Percentiles rank a stretch among this genome's conserved stretches.
These are phyloP conservation scores for Litchi chinensis DNA, from an alignment of 345 rosid species.

Conservation along the genomic window DNA sequence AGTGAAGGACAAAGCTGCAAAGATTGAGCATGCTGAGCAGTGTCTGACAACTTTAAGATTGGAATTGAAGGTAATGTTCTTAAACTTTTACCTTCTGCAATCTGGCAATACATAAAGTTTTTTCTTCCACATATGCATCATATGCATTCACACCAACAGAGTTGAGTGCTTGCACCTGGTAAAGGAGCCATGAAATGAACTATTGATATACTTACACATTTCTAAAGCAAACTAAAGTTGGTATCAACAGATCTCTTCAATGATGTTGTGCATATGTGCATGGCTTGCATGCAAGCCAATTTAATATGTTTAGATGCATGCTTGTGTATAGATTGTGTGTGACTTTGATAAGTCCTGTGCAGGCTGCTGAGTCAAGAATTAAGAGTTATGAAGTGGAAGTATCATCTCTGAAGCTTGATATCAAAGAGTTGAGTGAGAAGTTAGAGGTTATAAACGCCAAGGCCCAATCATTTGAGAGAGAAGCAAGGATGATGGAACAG, in stretches of 20 bases:
- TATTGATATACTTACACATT: neutral
- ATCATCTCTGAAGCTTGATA: slow-evolving; percentile 57
- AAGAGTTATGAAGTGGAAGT: slow-evolving; percentile 73
- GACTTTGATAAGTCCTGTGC: slow-evolving; percentile 34
- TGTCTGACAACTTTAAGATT: slow-evolving; percentile 72
- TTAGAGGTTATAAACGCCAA: slow-evolving; percentile 67
- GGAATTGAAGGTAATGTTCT: slow-evolving; percentile 76
- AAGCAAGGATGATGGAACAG: slow-evolving; percentile 80
- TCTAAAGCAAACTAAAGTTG: slow-evolving; percentile 1
- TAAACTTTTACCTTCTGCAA: neutral
- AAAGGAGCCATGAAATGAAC: neutral
- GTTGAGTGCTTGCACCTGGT: neutral
- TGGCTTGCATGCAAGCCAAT: neutral
- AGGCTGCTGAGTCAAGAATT: slow-evolving; percentile 92
- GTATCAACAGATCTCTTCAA: neutral
- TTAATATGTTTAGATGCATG: slow-evolving; percentile 7
- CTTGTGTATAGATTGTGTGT: neutral
- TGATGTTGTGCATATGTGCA: neutral
- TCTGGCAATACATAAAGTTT: neutral
- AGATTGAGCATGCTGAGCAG: slow-evolving; percentile 82
- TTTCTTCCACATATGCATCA: neutral
- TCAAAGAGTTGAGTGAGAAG: slow-evolving; percentile 61
- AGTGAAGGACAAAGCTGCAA: slow-evolving; percentile 63
- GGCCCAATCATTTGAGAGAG: slow-evolving; percentile 75
- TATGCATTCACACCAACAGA: neutral